Evolutionary conservation across 805 yeast species (phyloP), one percentile per base, ranked within the genome.

Genomic region (Metschnikowia borealis): DNA sequence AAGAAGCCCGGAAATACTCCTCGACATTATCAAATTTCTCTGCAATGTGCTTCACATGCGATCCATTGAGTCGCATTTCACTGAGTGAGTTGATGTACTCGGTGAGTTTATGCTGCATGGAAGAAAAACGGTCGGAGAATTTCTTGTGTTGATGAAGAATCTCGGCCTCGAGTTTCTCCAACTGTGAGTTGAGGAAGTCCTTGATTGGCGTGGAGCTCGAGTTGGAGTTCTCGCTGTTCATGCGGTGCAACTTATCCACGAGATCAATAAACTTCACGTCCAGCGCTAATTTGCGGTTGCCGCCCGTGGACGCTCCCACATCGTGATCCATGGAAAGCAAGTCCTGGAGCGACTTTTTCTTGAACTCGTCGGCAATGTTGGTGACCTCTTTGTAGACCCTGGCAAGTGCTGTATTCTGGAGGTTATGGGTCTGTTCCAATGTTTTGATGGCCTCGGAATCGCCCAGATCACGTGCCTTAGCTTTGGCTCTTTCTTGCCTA

Each of bases 311-410:
- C 4, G 42, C 47, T 35, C 39, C 50, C 48, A 43, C 65, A 55
- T 70, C 74, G 49, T 67, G 68, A 47, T 73, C 77, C 48, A 72
- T 59, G 1, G 71, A 59, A n/a, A 73, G 57, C 20, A 73, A 58
- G 44, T 73, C 76, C 43, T 63, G 62, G 51, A 69, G 70, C 1
- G 67, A 66, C 23, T 65, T 65, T 31, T 64, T 64, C 32, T 72
- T 59, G 56, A 68, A 73, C 47, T 70, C 68, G 18, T 58, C 60
- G 18, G 70, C 66, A 10, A 73, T 65, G 23, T 51, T 58, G 37
- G 68, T 70, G 7, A 72, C 66, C 46, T 70, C 73, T 2, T 49
- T 47, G 54, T 65, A 70, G 0, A 69, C 66, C 17, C 61, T 64
- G 14, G 59, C 35, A 17, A 70, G 51, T 5, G 69, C 67, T 1